A percentile compares a stretch with the other conserved stretches of the same genome.
Conservation (phyloP, 495 filamentous ascomycete genomes). For the Xanthoparmelia taractica region DNA sequence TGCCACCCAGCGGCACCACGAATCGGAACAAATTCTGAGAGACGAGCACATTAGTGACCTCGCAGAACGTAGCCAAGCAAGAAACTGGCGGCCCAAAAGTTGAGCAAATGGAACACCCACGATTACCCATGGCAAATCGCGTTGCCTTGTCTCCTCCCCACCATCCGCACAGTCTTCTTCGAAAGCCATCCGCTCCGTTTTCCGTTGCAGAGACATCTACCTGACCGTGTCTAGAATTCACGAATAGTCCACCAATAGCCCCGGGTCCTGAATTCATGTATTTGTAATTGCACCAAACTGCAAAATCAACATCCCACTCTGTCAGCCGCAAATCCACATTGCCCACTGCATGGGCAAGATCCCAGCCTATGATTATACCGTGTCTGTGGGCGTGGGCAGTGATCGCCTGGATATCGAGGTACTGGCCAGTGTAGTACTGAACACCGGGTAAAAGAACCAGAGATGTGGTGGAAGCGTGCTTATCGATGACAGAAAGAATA, state of each 20-base stretch:
- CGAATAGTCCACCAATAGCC: constrained; percentile 77
- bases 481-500: constrained; percentile 66
- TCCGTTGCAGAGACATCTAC: constrained; percentile 38
- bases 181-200: constrained; percentile 36
- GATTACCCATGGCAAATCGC: constrained; percentile 71
- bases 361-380: constrained; percentile 81
- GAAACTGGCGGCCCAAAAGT: background rate
- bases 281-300: constrained; percentile 97
- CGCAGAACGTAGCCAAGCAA: background rate
- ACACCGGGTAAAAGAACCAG: constrained; percentile 81
- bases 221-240: constrained; percentile 65
- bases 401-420: constrained; percentile 78
- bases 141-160: constrained; percentile 75
- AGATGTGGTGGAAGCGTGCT: constrained; percentile 68
- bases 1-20: constrained; percentile 57
- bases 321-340: constrained; percentile 80
- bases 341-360: constrained; percentile 89
- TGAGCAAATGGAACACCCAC: constrained; percentile 28
- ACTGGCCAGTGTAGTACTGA: constrained; percentile 92
- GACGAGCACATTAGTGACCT: constrained; percentile 7
- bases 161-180: constrained; percentile 71
- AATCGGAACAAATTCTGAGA: constrained; percentile 60
- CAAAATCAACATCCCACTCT: constrained; percentile 93
- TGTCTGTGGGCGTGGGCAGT: constrained; percentile 69
- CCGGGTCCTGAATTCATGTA: constrained; percentile 92